phyloP scores from a whole-genome alignment of 768 basidiomycete species.

The Tulasnella sp. region DNA sequence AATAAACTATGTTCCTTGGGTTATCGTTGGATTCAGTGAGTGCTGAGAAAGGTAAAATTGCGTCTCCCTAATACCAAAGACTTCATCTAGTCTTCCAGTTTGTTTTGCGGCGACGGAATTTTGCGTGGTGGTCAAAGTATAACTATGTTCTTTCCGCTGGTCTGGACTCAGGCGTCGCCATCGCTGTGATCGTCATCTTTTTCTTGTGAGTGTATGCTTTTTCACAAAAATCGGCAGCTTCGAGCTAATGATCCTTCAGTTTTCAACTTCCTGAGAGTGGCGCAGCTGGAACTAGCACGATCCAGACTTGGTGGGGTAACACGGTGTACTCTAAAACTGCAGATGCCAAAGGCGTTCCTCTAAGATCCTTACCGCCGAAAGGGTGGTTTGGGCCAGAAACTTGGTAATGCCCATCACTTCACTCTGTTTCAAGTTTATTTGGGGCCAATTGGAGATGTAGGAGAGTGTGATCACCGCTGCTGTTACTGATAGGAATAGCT shows the following conservation, averaged over 20 bases:
- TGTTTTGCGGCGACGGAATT: slow-evolving; percentile 17
- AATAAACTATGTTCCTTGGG: slow-evolving; percentile 57
- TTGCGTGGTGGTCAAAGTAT: slow-evolving; percentile 20
- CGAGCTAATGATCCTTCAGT: slow-evolving; percentile 11
- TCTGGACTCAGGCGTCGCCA: slow-evolving; percentile 54
- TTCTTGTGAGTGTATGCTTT: slow-evolving; percentile 28
- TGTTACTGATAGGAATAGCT: too few relatives aligned
- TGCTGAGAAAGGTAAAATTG: slow-evolving; percentile 53
- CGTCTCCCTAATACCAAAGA: slow-evolving; percentile 17
- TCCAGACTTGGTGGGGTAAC: slow-evolving; percentile 66
- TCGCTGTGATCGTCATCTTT: slow-evolving; percentile 43
- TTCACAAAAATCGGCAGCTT: neutral
- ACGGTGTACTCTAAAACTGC: slow-evolving; percentile 22
- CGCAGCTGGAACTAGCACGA: slow-evolving; percentile 38
- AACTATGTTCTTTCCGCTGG: slow-evolving; percentile 54
- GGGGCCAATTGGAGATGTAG: too few relatives aligned
- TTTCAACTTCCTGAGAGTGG: slow-evolving; percentile 56
- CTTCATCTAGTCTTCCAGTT: slow-evolving; percentile 22
- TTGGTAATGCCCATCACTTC: too few relatives aligned
- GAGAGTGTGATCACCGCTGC: too few relatives aligned
- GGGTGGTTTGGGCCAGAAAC: slow-evolving; percentile 10
- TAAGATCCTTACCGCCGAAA: neutral
- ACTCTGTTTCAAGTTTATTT: too few relatives aligned
- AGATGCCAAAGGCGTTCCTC: slow-evolving; percentile 10
- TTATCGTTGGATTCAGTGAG: slow-evolving; percentile 48